A percentile compares a stretch with the other conserved stretches of the same genome.
These are phyloP conservation scores for Cryptosporidium muris DNA, from an alignment of 169 alveolate species.

Conservation along the genomic window DNA sequence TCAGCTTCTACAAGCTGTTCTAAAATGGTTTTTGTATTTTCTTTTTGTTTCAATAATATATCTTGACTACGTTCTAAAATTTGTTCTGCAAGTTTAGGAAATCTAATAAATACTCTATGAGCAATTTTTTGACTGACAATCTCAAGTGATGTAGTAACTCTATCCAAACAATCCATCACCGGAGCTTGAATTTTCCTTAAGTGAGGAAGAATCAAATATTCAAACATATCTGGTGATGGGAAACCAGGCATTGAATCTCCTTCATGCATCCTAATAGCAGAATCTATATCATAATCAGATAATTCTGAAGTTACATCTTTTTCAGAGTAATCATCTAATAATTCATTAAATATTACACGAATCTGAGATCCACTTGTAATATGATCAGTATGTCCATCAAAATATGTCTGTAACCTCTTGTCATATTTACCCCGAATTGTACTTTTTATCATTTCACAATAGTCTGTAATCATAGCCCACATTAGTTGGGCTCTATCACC, in stretches of 20 bases:
- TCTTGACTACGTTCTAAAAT: conserved; percentile 87
- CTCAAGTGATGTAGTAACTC: conserved; percentile 86
- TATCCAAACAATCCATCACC: conserved; percentile 82
- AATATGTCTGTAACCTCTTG: conserved; percentile 83
- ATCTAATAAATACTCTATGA: conserved; percentile 89
- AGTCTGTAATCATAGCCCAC: conserved; percentile 98
- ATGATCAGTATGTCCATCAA: conserved; percentile 80
- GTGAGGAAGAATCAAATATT: conserved; percentile 93
- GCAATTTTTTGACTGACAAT: conserved; percentile 89
- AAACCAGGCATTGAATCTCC: conserved; percentile 99
- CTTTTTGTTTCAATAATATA: conserved; percentile 87
- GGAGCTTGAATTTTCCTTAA: conserved; percentile 91
- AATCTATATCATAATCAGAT: conserved; percentile 93
- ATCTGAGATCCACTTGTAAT: conserved; percentile 87
- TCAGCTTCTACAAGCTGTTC: conserved; percentile 90
- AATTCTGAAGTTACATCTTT: conserved; percentile 83
- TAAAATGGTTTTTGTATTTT: conserved; percentile 84
- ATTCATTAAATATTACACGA: conserved; percentile 88
- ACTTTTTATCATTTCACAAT: conserved; percentile 93
- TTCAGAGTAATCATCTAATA: conserved; percentile 88
- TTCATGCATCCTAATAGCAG: conserved; percentile 95
- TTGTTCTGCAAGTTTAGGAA: conserved; percentile 90
- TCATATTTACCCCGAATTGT: conserved; percentile 94
- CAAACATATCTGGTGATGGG: conserved; percentile 96
- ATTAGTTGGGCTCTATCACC: conserved; percentile 92